Evolutionary conservation across 2,329 filamentous ascomycete species (phyloP), one percentile per base, ranked within the genome.

Genomic region (Nigrospora oryzae): DNA sequence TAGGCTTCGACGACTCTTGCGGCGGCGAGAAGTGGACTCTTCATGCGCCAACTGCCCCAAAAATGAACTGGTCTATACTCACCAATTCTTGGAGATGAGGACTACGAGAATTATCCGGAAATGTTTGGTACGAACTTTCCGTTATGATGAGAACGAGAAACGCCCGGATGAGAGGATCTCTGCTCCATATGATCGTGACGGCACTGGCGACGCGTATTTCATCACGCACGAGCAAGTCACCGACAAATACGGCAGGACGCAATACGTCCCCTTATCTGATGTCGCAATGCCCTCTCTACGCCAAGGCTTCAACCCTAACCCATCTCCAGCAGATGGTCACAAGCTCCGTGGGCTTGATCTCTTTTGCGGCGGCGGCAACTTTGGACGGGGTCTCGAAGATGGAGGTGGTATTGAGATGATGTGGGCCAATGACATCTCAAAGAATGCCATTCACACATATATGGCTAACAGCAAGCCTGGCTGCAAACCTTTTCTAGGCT

Each of bases 311-410:
- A 65, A 82, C 49, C 74, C 77, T 0, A 40, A 45, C 0, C 16
- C 16, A 0, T 40, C 51, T 48, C 1, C 31, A 47, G 5, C 45
- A 46, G 41, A 36, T 58, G 46, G 47, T 1, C 49, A 56, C 15
- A 70, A 69, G 46, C 66, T 86, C 10, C 67, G 66, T 5, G 84
- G 82, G 0, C 63, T 91, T 4, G 85, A 89, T 50, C 65, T 93
- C 0, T 94, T 88, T 55, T 88, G 83, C 51, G 88, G 88, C 1
- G 83, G 84, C 15, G 87, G 88, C 0, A 89, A 83, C 43, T 80
- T 93, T 42, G 87, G 86, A 5, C 73, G 84, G 30, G 87, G 86
- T 0, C 67, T 94, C 0, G 86, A 89, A 59, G 85, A 89, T 43
- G 79, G 78, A 1, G 79, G 81, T 1, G 79, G 71, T 0, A 71